These are phyloP conservation scores for Fusarium globosum DNA, from an alignment of 2,329 filamentous ascomycete genomes.

Conservation along the genomic window DNA sequence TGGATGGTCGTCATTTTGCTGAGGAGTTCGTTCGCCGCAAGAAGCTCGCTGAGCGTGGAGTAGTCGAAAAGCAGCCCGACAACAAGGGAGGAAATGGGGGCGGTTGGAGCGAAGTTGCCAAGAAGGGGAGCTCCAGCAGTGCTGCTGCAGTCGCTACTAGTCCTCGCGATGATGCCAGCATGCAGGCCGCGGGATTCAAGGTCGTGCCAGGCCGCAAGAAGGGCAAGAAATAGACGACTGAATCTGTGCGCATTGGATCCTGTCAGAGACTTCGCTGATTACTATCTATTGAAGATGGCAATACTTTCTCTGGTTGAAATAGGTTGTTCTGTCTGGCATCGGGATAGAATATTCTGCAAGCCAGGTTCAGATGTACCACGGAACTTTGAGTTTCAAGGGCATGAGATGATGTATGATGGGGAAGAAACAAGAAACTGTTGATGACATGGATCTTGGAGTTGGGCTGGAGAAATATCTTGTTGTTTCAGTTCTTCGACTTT, in stretches of 20 bases:
- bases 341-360: background rate
- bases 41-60: conserved; percentile 91
- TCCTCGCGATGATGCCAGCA: conserved; percentile 58
- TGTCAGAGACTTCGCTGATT: conserved; percentile 14
- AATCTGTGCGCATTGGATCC: conserved; percentile 15
- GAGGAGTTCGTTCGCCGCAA: conserved; percentile 95
- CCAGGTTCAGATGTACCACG: background rate
- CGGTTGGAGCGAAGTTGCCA: conserved; percentile 97
- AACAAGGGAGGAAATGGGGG: conserved; percentile 63
- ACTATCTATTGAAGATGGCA: background rate
- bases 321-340: background rate
- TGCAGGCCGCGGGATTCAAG: conserved; percentile 77
- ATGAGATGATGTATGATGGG: conserved; percentile 8
- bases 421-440: background rate
- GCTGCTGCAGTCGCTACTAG: conserved; percentile 29
- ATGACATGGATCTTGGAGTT: background rate
- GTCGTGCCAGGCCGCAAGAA: conserved; percentile 95
- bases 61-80: conserved; percentile 78
- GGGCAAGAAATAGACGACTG: conserved; percentile 72
- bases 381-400: background rate
- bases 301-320: background rate
- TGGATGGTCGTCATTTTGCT: conserved; percentile 92
- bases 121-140: conserved; percentile 75
- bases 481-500: conserved; percentile 7
- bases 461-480: conserved; percentile 6